phyloP scores from a whole-genome alignment of 495 filamentous ascomycete genomes.

The Tuber borchii region DNA sequence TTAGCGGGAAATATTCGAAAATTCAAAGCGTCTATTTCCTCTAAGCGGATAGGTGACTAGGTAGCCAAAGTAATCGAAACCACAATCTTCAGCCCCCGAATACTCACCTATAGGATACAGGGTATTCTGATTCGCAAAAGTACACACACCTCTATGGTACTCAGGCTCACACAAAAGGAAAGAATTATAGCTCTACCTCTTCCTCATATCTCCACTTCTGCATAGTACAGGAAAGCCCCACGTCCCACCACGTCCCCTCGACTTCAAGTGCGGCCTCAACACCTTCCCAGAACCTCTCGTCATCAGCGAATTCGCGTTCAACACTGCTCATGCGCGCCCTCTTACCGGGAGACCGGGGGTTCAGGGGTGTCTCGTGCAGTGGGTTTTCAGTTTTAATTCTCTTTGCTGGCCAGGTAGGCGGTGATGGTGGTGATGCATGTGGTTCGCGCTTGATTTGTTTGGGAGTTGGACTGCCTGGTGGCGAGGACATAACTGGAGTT shows the following conservation, averaged over 20 bases:
- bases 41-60: not conserved
- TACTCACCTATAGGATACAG: not conserved
- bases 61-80: not conserved
- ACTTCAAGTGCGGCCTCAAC: constrained; percentile 25
- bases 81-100: not conserved
- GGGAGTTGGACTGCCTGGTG: not conserved
- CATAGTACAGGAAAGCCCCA: constrained; percentile 23
- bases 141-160: not conserved
- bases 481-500: not conserved
- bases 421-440: constrained; percentile 15
- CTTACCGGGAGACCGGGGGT: not conserved
- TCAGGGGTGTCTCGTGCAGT: not conserved
- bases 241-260: constrained; percentile 38
- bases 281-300: constrained; percentile 18
- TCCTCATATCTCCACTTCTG: constrained; percentile 30
- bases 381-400: not conserved
- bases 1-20: not conserved
- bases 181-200: constrained; percentile 29
- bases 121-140: not conserved
- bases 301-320: constrained; percentile 7
- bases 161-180: not conserved
- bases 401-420: not conserved
- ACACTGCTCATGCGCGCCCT: constrained; percentile 8
- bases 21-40: not conserved
- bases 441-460: not conserved